A percentile compares a stretch with the other conserved stretches of the same genome.
Conservation (phyloP, 2,329 filamentous ascomycete genomes). For the Sporothrix sp. region DNA sequence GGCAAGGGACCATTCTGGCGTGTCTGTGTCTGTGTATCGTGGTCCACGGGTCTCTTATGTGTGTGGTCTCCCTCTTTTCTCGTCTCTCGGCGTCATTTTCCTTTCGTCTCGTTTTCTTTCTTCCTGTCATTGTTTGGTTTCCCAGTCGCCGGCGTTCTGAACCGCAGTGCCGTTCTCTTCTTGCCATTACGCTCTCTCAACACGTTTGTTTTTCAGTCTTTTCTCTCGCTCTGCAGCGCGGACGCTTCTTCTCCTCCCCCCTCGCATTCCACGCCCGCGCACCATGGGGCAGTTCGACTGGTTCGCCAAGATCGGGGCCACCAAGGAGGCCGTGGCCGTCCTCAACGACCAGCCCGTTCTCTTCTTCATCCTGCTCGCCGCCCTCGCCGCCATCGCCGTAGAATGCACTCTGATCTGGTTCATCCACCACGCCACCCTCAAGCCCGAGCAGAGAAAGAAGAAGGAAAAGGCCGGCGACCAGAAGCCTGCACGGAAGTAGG, state of each 20-base stretch:
- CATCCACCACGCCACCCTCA: constrained; percentile 51
- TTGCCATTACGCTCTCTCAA: background rate
- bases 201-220: background rate
- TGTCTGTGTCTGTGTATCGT: constrained; percentile 8
- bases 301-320: constrained; percentile 47
- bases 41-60: background rate
- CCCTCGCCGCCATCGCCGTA: constrained; percentile 39
- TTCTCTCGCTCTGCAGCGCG: constrained; percentile 9
- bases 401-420: constrained; percentile 43
- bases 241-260: background rate
- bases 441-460: constrained; percentile 50
- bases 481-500: constrained; percentile 22
- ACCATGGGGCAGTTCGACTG: constrained; percentile 44
- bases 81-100: background rate
- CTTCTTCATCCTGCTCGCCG: constrained; percentile 47
- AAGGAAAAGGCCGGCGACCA: constrained; percentile 37
- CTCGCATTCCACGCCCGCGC: background rate
- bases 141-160: background rate
- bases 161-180: background rate
- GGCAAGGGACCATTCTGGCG: constrained; percentile 4
- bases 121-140: background rate
- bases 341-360: constrained; percentile 52
- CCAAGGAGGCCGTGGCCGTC: constrained; percentile 46
- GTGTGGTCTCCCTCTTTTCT: background rate
- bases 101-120: background rate